Conservation (phyloP, 805 yeast genomes). For the Tetrapisispora pingtungensis region DNA sequence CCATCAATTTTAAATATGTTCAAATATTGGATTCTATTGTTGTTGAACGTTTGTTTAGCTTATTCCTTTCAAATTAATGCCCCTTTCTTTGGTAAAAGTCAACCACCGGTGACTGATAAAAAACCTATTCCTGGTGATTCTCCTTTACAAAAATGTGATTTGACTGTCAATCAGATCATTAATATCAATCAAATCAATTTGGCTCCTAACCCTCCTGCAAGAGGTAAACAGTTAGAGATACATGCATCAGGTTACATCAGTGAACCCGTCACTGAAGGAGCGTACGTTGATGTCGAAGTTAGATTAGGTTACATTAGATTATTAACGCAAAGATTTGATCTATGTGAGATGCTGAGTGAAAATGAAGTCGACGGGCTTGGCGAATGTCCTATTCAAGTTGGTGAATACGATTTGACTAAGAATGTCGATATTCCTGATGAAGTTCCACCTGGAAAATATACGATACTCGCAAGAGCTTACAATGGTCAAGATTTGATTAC, state of each 20-base stretch:
- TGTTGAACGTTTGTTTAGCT: neutral
- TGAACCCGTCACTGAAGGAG: slow-evolving; percentile 61
- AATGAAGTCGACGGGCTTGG: slow-evolving; percentile 47
- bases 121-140: slow-evolving; percentile 86
- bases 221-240: slow-evolving; percentile 77
- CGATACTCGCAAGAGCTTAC: slow-evolving; percentile 81
- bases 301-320: slow-evolving; percentile 85
- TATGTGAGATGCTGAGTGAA: slow-evolving; percentile 78
- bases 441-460: slow-evolving; percentile 92
- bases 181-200: slow-evolving; percentile 49
- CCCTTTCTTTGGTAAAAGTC: neutral
- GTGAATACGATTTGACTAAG: slow-evolving; percentile 53
- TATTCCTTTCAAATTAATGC: neutral
- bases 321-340: slow-evolving; percentile 80
- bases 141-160: slow-evolving; percentile 73
- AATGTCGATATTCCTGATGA: slow-evolving; percentile 76
- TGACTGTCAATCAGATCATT: slow-evolving; percentile 51
- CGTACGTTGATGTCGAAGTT: slow-evolving; percentile 91
- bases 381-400: slow-evolving; percentile 70
- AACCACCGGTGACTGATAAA: slow-evolving; percentile 12
- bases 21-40: neutral
- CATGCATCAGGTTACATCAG: slow-evolving; percentile 58
- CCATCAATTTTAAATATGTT: too few species aligned
- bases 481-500: slow-evolving; percentile 76
- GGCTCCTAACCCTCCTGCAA: slow-evolving; percentile 78